Conservation (phyloP, 225 moss, liverwort and hornwort genomes). For the Bryum argenteum region DNA sequence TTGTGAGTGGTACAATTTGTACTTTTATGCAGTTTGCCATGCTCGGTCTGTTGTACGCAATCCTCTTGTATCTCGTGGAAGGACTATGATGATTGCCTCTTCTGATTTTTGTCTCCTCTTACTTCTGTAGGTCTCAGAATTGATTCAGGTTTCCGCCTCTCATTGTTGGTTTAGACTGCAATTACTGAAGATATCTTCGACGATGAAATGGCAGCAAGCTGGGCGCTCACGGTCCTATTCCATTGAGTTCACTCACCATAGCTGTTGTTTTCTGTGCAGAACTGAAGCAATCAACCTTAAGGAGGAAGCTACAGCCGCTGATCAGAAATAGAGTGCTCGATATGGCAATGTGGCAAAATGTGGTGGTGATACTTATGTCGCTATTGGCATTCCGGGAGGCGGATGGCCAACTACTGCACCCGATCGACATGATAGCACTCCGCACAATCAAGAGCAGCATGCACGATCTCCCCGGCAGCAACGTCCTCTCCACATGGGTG, state of each 20-base stretch:
- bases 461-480: slow-evolving; percentile 42
- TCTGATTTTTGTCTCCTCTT: too few relatives aligned
- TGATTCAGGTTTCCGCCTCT: too few relatives aligned
- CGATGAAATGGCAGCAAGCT: too few relatives aligned
- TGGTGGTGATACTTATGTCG: neutral
- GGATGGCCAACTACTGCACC: slow-evolving; percentile 42
- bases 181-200: too few relatives aligned
- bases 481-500: slow-evolving; percentile 47
- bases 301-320: slow-evolving; percentile 4
- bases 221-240: too few relatives aligned
- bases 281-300: neutral
- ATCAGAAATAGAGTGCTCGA: neutral
- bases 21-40: neutral
- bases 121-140: neutral
- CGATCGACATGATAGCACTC: slow-evolving; percentile 43
- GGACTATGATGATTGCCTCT: neutral
- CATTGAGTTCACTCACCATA: too few relatives aligned
- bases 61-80: neutral
- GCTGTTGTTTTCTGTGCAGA: too few relatives aligned
- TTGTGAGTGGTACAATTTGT: neutral
- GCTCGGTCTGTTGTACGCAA: neutral
- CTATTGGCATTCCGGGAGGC: neutral
- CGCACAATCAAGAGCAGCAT: slow-evolving; percentile 36
- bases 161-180: too few relatives aligned
- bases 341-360: neutral